These are phyloP conservation scores for Aureobasidium sp. DNA, from an alignment of 2,329 filamentous ascomycete genomes.

Conservation along the genomic window DNA sequence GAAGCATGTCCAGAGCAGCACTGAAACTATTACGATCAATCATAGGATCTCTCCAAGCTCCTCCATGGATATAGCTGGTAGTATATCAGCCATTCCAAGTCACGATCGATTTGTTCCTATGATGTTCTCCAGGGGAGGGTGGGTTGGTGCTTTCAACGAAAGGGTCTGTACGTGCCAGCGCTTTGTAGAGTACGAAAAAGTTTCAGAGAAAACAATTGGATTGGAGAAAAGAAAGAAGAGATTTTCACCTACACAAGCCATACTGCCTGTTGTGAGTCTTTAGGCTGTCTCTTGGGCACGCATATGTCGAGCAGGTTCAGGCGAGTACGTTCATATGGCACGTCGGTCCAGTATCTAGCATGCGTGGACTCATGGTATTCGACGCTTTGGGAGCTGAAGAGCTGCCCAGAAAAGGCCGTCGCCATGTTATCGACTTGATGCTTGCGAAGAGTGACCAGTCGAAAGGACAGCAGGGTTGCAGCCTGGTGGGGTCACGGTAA, in stretches of 20 bases:
- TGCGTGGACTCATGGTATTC: background rate
- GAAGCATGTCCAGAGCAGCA: conserved; percentile 33
- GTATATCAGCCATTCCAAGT: background rate
- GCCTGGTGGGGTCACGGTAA: background rate
- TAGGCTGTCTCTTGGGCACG: conserved; percentile 29
- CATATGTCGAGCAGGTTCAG: conserved; percentile 40
- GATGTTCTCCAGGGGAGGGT: background rate
- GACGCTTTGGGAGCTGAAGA: background rate
- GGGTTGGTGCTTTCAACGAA: background rate
- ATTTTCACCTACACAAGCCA: conserved; percentile 31
- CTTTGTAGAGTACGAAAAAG: background rate
- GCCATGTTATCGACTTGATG: background rate
- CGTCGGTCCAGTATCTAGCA: background rate
- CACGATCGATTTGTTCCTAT: background rate
- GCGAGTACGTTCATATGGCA: conserved; percentile 23
- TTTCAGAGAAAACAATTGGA: background rate
- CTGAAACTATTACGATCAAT: conserved; percentile 32
- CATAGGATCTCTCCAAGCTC: conserved; percentile 44
- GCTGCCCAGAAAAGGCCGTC: background rate
- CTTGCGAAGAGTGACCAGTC: background rate
- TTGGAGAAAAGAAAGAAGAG: background rate
- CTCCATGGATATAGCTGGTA: conserved; percentile 42
- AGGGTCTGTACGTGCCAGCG: background rate
- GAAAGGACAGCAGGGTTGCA: background rate
- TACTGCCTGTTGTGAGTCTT: conserved; percentile 18